These are phyloP conservation scores for Clarireedia paspali DNA, from an alignment of 2,329 filamentous ascomycete genomes.

Conservation along the genomic window DNA sequence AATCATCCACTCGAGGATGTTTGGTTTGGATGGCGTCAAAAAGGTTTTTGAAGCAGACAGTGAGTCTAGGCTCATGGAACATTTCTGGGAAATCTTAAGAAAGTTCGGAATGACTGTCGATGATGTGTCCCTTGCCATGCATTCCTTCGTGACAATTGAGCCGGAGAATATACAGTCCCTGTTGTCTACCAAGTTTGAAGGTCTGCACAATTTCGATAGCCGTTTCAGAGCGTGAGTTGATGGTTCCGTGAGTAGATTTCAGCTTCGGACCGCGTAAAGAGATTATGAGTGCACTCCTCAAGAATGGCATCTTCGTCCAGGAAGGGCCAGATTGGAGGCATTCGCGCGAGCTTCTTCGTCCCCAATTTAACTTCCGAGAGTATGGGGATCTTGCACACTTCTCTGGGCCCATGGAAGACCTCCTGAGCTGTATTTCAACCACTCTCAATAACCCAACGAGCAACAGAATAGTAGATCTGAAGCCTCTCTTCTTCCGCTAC, in stretches of 20 bases:
- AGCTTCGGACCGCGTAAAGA: neutral
- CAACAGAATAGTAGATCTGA: constrained; percentile 26
- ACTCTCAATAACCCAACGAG: neutral
- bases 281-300: neutral
- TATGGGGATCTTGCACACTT: constrained; percentile 13
- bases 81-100: neutral
- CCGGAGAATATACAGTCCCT: neutral
- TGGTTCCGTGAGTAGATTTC: neutral
- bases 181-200: neutral
- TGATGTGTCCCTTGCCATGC: neutral
- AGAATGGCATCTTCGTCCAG: constrained; percentile 5
- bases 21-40: no score
- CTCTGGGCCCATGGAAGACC: constrained; percentile 13
- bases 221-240: no score
- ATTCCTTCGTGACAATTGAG: neutral
- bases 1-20: no score
- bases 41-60: no score
- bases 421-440: neutral
- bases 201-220: neutral
- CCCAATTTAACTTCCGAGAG: neutral
- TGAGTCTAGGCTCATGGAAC: neutral
- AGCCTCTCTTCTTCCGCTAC: constrained; percentile 39
- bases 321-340: neutral
- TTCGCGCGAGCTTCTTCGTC: neutral
- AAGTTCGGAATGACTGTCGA: neutral